Base-by-base conservation (phyloP, 805 yeast species). In the Nakazawaea molendinolei region DNA sequence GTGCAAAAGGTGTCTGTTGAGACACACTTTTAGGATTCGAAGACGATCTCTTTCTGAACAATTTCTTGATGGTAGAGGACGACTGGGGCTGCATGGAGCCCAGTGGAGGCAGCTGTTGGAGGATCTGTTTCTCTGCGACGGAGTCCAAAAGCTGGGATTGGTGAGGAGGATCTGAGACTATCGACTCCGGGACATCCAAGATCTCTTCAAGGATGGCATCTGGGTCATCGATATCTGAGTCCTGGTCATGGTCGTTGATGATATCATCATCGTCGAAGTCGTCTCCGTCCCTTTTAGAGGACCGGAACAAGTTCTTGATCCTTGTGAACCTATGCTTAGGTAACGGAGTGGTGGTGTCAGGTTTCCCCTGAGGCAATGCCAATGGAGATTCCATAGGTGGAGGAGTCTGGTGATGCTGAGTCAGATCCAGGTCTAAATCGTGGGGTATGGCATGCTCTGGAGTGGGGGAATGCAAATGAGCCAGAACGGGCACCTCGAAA, bases 261-360 rank as follows among this genome's bases (percentile, higher is more conserved):
- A n/a, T n/a, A n/a, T n/a, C n/a, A n/a, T n/a, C n/a, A n/a, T 29
- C 23, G 28, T 31, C 24, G 23, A 39, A 33, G 34, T 19, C 33
- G 5, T 36, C 36, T 27, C 26, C 40, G 10, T 38, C 42, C 15
- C 39, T 38, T 8, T 45, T 40, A 5, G 49, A 39, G 23, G 56
- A 40, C 20, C 51, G 52, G 46, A 60, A 58, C 16, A 60, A 41
- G 28, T 46, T 52, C 38, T 55, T 55, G 23, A 60, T 46, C 38
- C 52, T 58, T 19, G 46, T 44, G 40, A 58, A 45, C 23, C 58
- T 44, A n/a, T 51, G 48, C 31, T 42, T 51, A n/a, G n/a, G n/a
- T n/a, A n/a, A n/a, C n/a, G n/a, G n/a, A n/a, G n/a, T n/a, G n/a
- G 31, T 28, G n/a, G 12, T 20, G 8, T 10, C 8, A 28, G 12